Base-by-base conservation (phyloP, 768 basidiomycete genomes). In the Lactarius evosmus region DNA sequence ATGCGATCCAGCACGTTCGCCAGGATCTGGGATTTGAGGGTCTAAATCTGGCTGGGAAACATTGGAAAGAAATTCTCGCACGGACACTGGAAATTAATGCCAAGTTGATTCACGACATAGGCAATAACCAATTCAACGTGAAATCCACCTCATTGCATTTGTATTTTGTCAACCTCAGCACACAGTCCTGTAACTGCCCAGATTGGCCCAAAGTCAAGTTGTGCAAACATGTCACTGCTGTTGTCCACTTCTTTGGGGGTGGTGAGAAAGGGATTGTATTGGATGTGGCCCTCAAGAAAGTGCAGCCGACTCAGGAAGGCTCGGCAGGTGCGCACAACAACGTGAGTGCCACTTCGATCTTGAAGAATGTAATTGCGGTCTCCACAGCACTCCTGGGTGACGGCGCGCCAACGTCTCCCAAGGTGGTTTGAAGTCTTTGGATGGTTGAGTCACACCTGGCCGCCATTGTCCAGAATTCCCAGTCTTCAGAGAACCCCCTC, bases 171-270 rank as follows among this genome's bases (percentile, higher is more conserved):
- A 50, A 60, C 17, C 12, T 38, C 8, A 14, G 11, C 16, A 12
- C n/a, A 7, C 27, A 51, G 12, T 27, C 19, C 30, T 60, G 59
- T 27, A 29, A 19, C 27, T 60, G 59, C 32, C 49, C 33, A n/a
- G 46, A 51, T 14, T 60, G 29, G 17, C 49, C 59, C 14, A 19
- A 50, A 3, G n/a, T 60, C 32, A 7, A 27, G 1, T 27, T 46
- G 12, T 60, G 59, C 34, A 60, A 60, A 17, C 59, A 60, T 34
- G 17, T 60, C 6, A 14, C 19, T 38, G 50, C 46, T 5, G 59
- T 60, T 3, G 17, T 22, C 2, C 32, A 29, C 8, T 33, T 19
- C 19, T 44, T 44, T 12, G 17, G 44, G 44, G 14, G 17, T 0
- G 44, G 25, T 9, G 8, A 33, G 5, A 5, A 33, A 8, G 6